These are phyloP conservation scores for Mortierella sp. DNA, from an alignment of 371 early-diverging fungal genomes.

Conservation along the genomic window DNA sequence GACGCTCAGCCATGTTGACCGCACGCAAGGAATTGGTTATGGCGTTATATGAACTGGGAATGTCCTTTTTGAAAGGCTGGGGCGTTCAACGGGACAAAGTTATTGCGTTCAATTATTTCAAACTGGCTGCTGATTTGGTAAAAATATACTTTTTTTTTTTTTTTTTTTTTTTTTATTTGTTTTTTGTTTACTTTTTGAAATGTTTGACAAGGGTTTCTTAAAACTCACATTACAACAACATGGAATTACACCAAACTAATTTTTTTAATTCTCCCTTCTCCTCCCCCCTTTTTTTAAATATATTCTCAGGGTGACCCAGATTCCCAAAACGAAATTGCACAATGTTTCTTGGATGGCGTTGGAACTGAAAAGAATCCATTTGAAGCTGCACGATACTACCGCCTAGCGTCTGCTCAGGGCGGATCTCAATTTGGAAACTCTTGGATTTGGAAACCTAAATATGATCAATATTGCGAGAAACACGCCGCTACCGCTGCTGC, in stretches of 20 bases:
- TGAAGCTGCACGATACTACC: constrained; percentile 86
- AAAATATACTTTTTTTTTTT: not conserved
- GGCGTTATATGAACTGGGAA: constrained; percentile 90
- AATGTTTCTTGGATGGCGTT: constrained; percentile 79
- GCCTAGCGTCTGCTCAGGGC: constrained; percentile 85
- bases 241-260: not conserved
- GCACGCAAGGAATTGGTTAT: constrained; percentile 74
- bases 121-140: constrained; percentile 79
- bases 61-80: constrained; percentile 92
- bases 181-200: too few species aligned
- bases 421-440: constrained; percentile 85
- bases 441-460: constrained; percentile 94
- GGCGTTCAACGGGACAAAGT: constrained; percentile 77
- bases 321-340: constrained; percentile 86
- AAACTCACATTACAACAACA: too few species aligned
- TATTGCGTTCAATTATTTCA: constrained; percentile 75
- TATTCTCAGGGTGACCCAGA: constrained; percentile 79
- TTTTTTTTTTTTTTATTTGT: not conserved
- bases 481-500: constrained; percentile 26
- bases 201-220: too few species aligned
- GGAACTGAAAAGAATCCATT: constrained; percentile 83
- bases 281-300: too few species aligned
- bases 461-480: constrained; percentile 61
- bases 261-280: too few species aligned
- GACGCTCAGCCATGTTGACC: constrained; percentile 30